Evolutionary conservation across 495 filamentous ascomycete species (phyloP).

Genomic region (Neurospora sp.): DNA sequence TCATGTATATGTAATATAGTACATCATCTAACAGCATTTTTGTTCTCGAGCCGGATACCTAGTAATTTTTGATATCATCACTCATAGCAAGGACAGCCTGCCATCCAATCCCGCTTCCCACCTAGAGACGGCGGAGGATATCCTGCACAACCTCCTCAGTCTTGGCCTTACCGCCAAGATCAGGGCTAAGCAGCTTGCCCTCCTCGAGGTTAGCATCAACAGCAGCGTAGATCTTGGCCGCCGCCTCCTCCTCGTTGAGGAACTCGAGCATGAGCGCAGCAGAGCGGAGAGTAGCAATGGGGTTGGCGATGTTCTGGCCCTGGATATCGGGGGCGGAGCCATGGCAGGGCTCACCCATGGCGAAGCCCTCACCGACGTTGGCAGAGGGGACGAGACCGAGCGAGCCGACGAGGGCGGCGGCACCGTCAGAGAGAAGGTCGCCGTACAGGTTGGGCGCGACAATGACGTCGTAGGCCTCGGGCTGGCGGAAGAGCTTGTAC

Average conservation of each 20-base stretch:
- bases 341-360: slow-evolving; percentile 97
- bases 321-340: slow-evolving; percentile 92
- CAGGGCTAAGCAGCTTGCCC: slow-evolving; percentile 71
- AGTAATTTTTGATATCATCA: not conserved
- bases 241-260: slow-evolving; percentile 72
- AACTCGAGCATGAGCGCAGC: slow-evolving; percentile 96
- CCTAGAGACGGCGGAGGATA: slow-evolving; percentile 72
- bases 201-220: slow-evolving; percentile 88
- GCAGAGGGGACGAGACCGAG: slow-evolving; percentile 90
- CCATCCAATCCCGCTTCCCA: not conserved
- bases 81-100: not conserved
- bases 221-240: slow-evolving; percentile 78
- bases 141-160: slow-evolving; percentile 87
- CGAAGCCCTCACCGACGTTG: slow-evolving; percentile 91
- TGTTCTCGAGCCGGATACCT: not conserved
- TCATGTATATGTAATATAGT: not conserved
- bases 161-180: slow-evolving; percentile 79
- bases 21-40: not conserved
- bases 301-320: slow-evolving; percentile 87
- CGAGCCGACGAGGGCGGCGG: slow-evolving; percentile 88
- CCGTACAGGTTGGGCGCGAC: slow-evolving; percentile 98
- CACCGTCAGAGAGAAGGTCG: slow-evolving; percentile 91
- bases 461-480: slow-evolving; percentile 89
- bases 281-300: slow-evolving; percentile 87
- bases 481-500: slow-evolving; percentile 97